Percentiles rank a stretch among this genome's conserved stretches.
These are phyloP conservation scores for Lecanicillium sp. DNA, from an alignment of 2,329 filamentous ascomycete genomes.

Conservation along the genomic window DNA sequence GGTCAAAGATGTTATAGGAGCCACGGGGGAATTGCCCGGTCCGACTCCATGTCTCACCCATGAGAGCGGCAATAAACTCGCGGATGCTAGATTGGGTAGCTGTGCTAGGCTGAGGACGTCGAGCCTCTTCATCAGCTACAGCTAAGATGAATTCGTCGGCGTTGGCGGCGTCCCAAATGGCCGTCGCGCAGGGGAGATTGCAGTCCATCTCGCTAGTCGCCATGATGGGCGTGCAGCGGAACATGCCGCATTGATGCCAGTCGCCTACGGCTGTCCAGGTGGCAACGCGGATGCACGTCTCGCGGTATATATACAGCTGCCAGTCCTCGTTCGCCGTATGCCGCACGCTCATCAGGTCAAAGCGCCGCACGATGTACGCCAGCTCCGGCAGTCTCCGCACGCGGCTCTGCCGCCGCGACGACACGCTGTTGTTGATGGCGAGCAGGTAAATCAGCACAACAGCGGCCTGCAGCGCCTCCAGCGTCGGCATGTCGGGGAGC, in stretches of 20 bases:
- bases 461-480: conserved; percentile 22
- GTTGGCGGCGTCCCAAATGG: conserved; percentile 22
- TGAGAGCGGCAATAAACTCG: conserved; percentile 17
- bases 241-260: conserved; percentile 24
- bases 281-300: conserved; percentile 19
- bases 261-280: conserved; percentile 21
- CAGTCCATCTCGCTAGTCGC: conserved; percentile 21
- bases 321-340: conserved; percentile 12
- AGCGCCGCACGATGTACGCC: conserved; percentile 17
- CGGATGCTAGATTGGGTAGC: conserved; percentile 13
- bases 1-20: conserved; percentile 13
- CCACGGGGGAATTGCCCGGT: conserved; percentile 9
- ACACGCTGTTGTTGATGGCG: conserved; percentile 17
- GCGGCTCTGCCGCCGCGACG: conserved; percentile 14
- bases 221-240: conserved; percentile 19
- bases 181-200: conserved; percentile 19
- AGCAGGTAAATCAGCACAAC: conserved; percentile 20
- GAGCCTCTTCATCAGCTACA: background rate
- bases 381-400: conserved; percentile 18
- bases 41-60: conserved; percentile 17
- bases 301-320: conserved; percentile 16
- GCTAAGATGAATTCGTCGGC: conserved; percentile 16
- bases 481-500: conserved; percentile 7
- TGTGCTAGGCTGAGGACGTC: background rate
- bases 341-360: conserved; percentile 16